Conservation (phyloP, 164 flowering plant genomes). For the Vitis cinerea region DNA sequence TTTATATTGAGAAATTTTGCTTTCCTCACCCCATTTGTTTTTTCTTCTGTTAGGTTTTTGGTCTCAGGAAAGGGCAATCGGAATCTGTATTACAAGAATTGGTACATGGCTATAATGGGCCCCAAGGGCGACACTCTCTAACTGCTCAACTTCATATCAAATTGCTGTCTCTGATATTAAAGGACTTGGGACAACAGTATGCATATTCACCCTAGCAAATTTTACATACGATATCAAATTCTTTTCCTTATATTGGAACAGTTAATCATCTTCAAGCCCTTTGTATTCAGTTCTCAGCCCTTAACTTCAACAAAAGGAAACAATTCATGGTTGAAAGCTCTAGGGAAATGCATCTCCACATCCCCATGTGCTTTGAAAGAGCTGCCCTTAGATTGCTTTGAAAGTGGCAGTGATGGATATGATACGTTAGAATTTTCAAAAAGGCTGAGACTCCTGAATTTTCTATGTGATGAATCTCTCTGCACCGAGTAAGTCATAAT, state of each 20-base stretch:
- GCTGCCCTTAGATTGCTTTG: conserved; percentile 30
- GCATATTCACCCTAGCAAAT: neutral
- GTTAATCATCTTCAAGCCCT: neutral
- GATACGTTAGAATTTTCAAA: conserved; percentile 44
- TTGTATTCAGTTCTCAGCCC: conserved; percentile 33
- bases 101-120: conserved; percentile 34
- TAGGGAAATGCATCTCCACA: conserved; percentile 47
- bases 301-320: conserved; percentile 27
- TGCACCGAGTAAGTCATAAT: conserved; percentile 57
- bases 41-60: conserved; percentile 46
- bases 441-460: conserved; percentile 64
- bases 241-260: neutral
- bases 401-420: conserved; percentile 38
- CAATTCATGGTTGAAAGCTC: conserved; percentile 59
- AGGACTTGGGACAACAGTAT: conserved; percentile 62
- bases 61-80: conserved; percentile 59
- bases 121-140: conserved; percentile 40
- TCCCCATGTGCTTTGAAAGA: conserved; percentile 39
- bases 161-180: conserved; percentile 45
- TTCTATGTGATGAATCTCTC: conserved; percentile 81
- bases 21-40: neutral
- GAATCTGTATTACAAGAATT: conserved; percentile 65
- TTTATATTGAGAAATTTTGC: neutral
- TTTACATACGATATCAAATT: neutral
- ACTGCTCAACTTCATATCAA: conserved; percentile 49